Percentiles rank a stretch among this genome's conserved stretches.
Conservation (phyloP, 2,329 filamentous ascomycete species). For the Hysterium pulicare region DNA sequence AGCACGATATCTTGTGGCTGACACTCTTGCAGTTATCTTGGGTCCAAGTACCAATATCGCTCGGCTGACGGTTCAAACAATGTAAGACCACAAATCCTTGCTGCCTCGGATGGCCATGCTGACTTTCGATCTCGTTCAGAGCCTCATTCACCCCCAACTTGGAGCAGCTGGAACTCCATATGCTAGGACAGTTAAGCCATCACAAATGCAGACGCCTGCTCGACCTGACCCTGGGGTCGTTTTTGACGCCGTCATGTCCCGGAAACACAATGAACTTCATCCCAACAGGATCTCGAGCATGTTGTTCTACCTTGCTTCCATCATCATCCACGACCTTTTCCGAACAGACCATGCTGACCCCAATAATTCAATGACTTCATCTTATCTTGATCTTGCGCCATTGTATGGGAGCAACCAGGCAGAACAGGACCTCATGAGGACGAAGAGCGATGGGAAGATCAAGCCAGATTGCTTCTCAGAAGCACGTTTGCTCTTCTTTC, state of each 20-base stretch:
- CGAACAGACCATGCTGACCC: conserved; percentile 61
- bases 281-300: conserved; percentile 71
- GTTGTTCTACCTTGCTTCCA: conserved; percentile 70
- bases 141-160: conserved; percentile 59
- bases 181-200: conserved; percentile 62
- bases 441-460: conserved; percentile 63
- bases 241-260: conserved; percentile 66
- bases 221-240: conserved; percentile 64
- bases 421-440: conserved; percentile 64
- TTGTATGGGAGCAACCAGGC: conserved; percentile 69
- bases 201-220: conserved; percentile 55
- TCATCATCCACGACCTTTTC: conserved; percentile 63
- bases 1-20: too few species aligned
- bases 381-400: conserved; percentile 70
- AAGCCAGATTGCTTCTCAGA: conserved; percentile 70
- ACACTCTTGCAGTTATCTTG: conserved; percentile 41
- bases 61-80: conserved; percentile 50
- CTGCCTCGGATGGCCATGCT: too few species aligned
- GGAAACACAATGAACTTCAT: conserved; percentile 61
- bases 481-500: conserved; percentile 62
- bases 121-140: conserved; percentile 45
- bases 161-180: conserved; percentile 66
- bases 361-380: conserved; percentile 65
- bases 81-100: too few species aligned
- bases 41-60: conserved; percentile 45